phyloP scores from a whole-genome alignment of 2,329 filamentous ascomycete genomes.

The Fusarium sp. region DNA sequence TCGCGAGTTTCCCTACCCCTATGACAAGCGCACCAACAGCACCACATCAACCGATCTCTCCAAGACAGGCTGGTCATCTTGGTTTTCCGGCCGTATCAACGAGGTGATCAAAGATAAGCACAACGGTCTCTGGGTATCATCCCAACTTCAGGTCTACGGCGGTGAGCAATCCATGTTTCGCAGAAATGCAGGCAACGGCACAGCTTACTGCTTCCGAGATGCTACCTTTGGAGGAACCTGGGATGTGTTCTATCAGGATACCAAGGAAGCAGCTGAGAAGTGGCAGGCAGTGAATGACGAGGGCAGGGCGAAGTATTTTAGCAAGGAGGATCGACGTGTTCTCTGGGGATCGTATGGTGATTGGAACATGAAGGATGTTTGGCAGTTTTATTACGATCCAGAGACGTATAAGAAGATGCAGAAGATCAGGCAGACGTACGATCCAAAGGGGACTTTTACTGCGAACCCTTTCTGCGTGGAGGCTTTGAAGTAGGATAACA shows the following conservation, averaged over 20 bases:
- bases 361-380: slow-evolving; percentile 46
- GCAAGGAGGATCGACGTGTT: slow-evolving; percentile 52
- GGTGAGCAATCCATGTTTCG: slow-evolving; percentile 56
- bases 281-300: slow-evolving; percentile 59
- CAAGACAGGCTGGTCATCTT: slow-evolving; percentile 50
- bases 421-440: slow-evolving; percentile 45
- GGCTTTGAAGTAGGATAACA: neutral
- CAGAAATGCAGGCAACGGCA: slow-evolving; percentile 57
- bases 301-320: slow-evolving; percentile 49
- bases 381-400: slow-evolving; percentile 49
- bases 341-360: slow-evolving; percentile 55
- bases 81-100: slow-evolving; percentile 31
- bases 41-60: slow-evolving; percentile 56
- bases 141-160: slow-evolving; percentile 58
- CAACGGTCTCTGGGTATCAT: slow-evolving; percentile 48
- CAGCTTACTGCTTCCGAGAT: slow-evolving; percentile 60
- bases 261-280: slow-evolving; percentile 12
- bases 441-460: slow-evolving; percentile 53
- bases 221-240: slow-evolving; percentile 47
- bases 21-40: slow-evolving; percentile 59
- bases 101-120: slow-evolving; percentile 34
- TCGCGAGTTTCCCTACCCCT: slow-evolving; percentile 60
- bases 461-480: slow-evolving; percentile 48
- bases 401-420: slow-evolving; percentile 50
- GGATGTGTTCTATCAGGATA: slow-evolving; percentile 1